phyloP scores from a whole-genome alignment of 306 rosid genomes.

The Hippophae gyantsensis region DNA sequence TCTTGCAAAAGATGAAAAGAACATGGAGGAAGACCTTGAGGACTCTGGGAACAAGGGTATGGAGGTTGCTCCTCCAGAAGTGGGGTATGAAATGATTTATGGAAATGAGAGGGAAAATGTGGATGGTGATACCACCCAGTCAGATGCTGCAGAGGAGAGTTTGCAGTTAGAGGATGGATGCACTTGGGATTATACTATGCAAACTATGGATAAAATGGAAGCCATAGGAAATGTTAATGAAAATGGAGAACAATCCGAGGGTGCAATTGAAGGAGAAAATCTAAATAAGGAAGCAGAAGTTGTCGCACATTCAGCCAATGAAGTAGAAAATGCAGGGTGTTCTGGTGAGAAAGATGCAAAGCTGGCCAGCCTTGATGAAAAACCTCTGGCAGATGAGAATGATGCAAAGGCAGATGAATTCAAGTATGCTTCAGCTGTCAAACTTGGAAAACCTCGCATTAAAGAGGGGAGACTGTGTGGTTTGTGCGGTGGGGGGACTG shows the following conservation, averaged over 20 bases:
- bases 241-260: conserved; percentile 32
- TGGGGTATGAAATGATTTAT: conserved; percentile 14
- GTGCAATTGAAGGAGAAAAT: conserved; percentile 32
- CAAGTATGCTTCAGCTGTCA: conserved; percentile 25
- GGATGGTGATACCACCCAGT: conserved; percentile 17
- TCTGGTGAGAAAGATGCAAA: conserved; percentile 27
- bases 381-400: conserved; percentile 24
- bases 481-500: conserved; percentile 91
- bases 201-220: neutral
- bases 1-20: conserved; percentile 7
- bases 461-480: conserved; percentile 89
- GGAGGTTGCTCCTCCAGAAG: conserved; percentile 20
- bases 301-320: conserved; percentile 26
- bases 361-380: conserved; percentile 23
- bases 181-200: neutral
- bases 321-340: conserved; percentile 31
- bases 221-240: conserved; percentile 26
- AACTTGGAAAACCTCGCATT: conserved; percentile 34
- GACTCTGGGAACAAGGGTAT: conserved; percentile 9
- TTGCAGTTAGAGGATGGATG: conserved; percentile 12
- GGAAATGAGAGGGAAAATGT: conserved; percentile 21
- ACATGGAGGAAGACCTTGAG: conserved; percentile 11
- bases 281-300: conserved; percentile 27
- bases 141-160: conserved; percentile 27
- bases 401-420: conserved; percentile 20